A percentile compares a stretch with the other conserved stretches of the same genome.
These are phyloP conservation scores for Colletotrichum australisinense DNA, from an alignment of 2,329 filamentous ascomycete genomes.

Conservation along the genomic window DNA sequence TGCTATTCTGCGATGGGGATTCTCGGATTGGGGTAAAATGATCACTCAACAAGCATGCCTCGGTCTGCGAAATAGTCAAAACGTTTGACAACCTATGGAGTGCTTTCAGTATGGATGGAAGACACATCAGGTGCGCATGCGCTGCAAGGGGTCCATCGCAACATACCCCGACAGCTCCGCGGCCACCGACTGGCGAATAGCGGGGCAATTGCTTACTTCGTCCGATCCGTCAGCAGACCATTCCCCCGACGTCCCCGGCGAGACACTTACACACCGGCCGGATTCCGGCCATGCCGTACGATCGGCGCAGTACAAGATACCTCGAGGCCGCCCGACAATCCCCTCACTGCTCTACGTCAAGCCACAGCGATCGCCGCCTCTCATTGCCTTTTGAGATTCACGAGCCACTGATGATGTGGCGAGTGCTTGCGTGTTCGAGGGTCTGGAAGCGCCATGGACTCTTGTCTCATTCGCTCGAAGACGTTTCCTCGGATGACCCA, in stretches of 20 bases:
- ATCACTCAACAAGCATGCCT: background rate
- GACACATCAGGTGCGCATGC: background rate
- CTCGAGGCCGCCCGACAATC: conserved; percentile 21
- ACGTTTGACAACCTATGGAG: background rate
- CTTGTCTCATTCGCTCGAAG: background rate
- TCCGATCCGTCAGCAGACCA: background rate
- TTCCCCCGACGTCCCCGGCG: background rate
- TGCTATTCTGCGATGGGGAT: background rate
- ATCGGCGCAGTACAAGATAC: conserved; percentile 21
- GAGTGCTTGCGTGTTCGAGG: conserved; percentile 34
- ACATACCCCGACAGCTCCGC: background rate
- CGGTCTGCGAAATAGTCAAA: background rate
- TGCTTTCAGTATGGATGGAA: background rate
- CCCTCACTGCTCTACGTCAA: conserved; percentile 11
- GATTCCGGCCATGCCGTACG: conserved; percentile 17
- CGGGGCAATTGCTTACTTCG: background rate
- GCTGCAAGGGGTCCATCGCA: background rate
- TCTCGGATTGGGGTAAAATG: background rate
- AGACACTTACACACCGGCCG: conserved; percentile 5
- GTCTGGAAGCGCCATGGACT: conserved; percentile 16
- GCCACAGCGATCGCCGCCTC: conserved; percentile 30
- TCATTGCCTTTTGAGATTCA: background rate
- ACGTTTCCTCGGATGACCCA: background rate
- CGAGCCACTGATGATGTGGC: conserved; percentile 29
- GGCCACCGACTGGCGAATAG: conserved; percentile 12